Conservation (phyloP, 2,329 filamentous ascomycete species). For the Colletotrichum endophyticum region DNA sequence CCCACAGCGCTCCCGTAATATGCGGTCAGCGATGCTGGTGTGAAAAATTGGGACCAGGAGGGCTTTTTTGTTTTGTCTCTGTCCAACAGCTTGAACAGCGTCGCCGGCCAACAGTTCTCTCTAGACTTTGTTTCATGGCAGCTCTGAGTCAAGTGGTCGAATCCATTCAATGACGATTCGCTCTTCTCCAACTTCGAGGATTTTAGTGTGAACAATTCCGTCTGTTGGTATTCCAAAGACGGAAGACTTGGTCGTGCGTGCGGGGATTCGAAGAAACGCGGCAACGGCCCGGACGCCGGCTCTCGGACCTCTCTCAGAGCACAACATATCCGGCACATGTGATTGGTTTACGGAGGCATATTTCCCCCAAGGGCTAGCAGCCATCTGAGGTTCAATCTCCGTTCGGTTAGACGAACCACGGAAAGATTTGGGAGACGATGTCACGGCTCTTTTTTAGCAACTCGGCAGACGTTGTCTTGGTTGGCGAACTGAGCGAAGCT, state of each 20-base stretch:
- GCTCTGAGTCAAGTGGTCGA: background rate
- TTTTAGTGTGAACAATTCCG: background rate
- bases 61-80: background rate
- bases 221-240: background rate
- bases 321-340: background rate
- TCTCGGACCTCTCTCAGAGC: background rate
- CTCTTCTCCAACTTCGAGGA: background rate
- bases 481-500: background rate
- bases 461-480: background rate
- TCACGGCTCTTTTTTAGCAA: background rate
- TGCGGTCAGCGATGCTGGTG: background rate
- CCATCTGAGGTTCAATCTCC: background rate
- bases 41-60: background rate
- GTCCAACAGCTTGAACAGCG: background rate
- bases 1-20: background rate
- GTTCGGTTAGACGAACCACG: background rate
- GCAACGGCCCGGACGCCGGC: background rate
- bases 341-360: background rate
- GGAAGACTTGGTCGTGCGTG: background rate
- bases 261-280: background rate
- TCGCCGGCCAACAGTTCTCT: background rate
- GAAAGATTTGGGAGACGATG: background rate
- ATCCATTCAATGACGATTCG: background rate
- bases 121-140: background rate
- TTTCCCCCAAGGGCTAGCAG: background rate